Base-by-base conservation (phyloP, 176 grass and related monocot species). In the Alloteropsis semialata region DNA sequence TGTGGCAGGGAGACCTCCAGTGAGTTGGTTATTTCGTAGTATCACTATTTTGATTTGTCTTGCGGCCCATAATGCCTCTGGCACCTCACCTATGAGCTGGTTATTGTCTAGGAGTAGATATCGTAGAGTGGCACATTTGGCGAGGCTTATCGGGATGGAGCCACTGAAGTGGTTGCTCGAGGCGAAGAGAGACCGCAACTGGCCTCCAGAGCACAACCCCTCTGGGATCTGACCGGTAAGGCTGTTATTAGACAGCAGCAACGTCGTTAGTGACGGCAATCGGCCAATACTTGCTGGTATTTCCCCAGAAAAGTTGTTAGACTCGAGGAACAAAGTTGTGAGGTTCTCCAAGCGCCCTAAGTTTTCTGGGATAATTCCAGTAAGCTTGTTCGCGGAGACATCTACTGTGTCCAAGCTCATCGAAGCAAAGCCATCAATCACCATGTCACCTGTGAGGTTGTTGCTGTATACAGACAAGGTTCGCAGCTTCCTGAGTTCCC, bases 171-270 rank as follows among this genome's bases (percentile, higher is more conserved):
- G 60, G 6, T 63, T 33, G 60, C 56, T 6, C 0, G 1, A 21
- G 5, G 83, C 87, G 6, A 6, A 30, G 51, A 97, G 18, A 2
- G 24, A 55, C 0, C 2, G 5, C 41, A 97, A 36, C 24, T 25
- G 21, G 2, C 79, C 78, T 13, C 34, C 22, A 27, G 59, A 10
- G 76, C 94, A 97, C 21, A 97, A 66, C 1, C 84, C 86, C 28
- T 43, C 55, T 4, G 91, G 94, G 5, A 94, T n/a, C n/a, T 69
- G 38, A 36, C 94, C 94, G 10, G 15, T 90, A 14, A 97, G 53
- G 1, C 33, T 46, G 53, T 97, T 97, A 4, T 10, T 16, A 94
- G 64, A 44, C 36, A 57, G n/a, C 85, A 79, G 36, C n/a, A n/a
- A n/a, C n/a, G n/a, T n/a, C n/a, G n/a, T n/a, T n/a, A n/a, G n/a